Evolutionary conservation across 2,329 filamentous ascomycete genomes (phyloP), one percentile per base, ranked within the genome.

Genomic region (Aspergillus tanneri): DNA sequence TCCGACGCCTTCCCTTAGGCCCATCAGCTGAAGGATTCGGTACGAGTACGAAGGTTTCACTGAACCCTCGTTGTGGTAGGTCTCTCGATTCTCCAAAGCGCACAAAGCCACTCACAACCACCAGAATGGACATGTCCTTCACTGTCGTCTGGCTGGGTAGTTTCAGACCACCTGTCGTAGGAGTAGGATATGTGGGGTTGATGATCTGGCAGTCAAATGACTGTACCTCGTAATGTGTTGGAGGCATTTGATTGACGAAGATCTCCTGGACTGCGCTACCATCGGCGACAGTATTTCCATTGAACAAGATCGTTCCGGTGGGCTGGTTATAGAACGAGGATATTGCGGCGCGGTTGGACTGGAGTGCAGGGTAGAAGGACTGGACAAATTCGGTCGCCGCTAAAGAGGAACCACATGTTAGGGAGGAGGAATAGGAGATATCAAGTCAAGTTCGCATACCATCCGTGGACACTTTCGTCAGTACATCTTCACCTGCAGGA

Each of bases 1-100:
- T 80, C 44, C 76, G 60, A 1, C 76, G 76, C 50, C 78, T 77
- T 2, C 80, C 77, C 54, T 81, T 82, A 46, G 72, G 74, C 56
- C 78, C 73, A 0, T 68, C 83, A 79, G 70, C 52, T 9, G 62
- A 57, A 12, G 66, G 60, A 50, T 89, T 88, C 6, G 90, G 89
- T 28, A 92, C 87, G 46, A 96, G 75, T 19, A 95, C 80, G 65
- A 95, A 86, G 1, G 80, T 85, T 68, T 96, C 90, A 61, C 83
- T 86, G 67, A 95, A 95, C 27, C 82, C 83, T 57, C 83, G 82
- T 66, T 82, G 79, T 11, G 79, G 79, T 11, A 81, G 80, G 23
- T 85, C 81, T 57, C 78, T 78, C 36, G 69, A 66, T 49, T 82
- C 80, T 40, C 84, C 84, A 62, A 87, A 86, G 55, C 83, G 79